Base-by-base conservation (phyloP, 805 yeast species). In the Nadsonia fulvescens region DNA sequence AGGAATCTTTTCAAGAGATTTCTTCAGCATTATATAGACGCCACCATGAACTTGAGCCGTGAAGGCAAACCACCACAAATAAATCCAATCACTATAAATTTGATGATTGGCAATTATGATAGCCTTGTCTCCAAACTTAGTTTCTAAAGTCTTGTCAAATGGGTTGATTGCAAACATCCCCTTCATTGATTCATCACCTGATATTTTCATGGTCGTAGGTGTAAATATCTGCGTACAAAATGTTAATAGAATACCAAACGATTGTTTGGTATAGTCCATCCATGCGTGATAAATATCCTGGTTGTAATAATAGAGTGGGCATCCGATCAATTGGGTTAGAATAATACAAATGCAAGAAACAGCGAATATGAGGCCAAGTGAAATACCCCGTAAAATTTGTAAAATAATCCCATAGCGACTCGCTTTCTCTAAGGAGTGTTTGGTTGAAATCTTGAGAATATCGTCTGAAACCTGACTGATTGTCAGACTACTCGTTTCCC, bases 31-130 rank as follows among this genome's bases (percentile, higher is more conserved):
- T 32, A 86, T 81, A 38, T 61, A 68, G 6, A 83, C 57, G 24
- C 65, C 58, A 19, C 74, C 75, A 6, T 72, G 66, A 22, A 71
- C 47, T n/a, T 59, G 47, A 8, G 79, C 65, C 5, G 82, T 61
- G 45, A 78, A 75, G 0, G 77, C 56, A 12, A 77, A 33, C 67
- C 78, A 86, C 98, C 98, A 86, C 29, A 81, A 38, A 39, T 66
- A 82, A 7, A 76, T 59, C 98, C 98, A 86, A 46, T 86, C 98
- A 3, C 86, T 70, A 46, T 86, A 86, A 13, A 86, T 73, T 51
- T 83, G 95, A 49, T 86, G 96, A 44, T 86, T 86, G n/a, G 89
- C 67, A 18, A 83, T 71, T 23, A 74, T 46, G 2, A 86, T 61
- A 0, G 77, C 60, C 20, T 69, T 61, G 12, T 63, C 64, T 5